Conservation (phyloP, 179 eudicot species). For the Vitellaria paradoxa region DNA sequence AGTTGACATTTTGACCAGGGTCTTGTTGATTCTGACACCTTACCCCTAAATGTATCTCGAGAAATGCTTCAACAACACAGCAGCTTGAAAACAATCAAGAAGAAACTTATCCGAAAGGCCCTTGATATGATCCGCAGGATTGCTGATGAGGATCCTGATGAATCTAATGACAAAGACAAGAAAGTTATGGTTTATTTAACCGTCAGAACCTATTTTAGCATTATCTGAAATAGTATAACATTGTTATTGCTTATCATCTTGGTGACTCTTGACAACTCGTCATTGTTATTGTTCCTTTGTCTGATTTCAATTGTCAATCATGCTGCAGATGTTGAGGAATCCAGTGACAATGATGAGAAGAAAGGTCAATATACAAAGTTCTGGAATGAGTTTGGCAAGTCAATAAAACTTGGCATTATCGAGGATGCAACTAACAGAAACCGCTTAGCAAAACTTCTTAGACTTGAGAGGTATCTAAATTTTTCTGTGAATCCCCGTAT, state of each 20-base stretch:
- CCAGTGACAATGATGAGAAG: conserved; percentile 73
- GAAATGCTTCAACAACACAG: conserved; percentile 99
- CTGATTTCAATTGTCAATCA: neutral
- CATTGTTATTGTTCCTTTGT: too few relatives aligned
- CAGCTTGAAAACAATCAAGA: conserved; percentile 96
- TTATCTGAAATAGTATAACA: too few relatives aligned
- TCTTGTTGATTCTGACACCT: conserved; percentile 95
- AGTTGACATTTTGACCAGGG: conserved; percentile 49
- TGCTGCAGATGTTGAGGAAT: conserved; percentile 69
- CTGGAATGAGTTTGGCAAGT: conserved; percentile 99
- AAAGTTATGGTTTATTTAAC: conserved; percentile 46
- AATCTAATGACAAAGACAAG: conserved; percentile 64
- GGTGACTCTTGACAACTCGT: too few relatives aligned
- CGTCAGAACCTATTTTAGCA: neutral
- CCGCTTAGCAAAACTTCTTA: conserved; percentile 89
- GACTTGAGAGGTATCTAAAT: conserved; percentile 76
- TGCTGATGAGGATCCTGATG: conserved; percentile 98
- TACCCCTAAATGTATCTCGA: conserved; percentile 95
- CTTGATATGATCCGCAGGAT: conserved; percentile 97
- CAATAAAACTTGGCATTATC: conserved; percentile 91
- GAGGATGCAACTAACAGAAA: conserved; percentile 99
- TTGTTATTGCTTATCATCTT: too few relatives aligned
- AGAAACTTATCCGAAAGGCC: conserved; percentile 93
- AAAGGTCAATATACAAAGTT: conserved; percentile 87
- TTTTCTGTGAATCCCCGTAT: neutral